Conservation (phyloP, 306 rosid genomes). For the Ormosia emarginata region DNA sequence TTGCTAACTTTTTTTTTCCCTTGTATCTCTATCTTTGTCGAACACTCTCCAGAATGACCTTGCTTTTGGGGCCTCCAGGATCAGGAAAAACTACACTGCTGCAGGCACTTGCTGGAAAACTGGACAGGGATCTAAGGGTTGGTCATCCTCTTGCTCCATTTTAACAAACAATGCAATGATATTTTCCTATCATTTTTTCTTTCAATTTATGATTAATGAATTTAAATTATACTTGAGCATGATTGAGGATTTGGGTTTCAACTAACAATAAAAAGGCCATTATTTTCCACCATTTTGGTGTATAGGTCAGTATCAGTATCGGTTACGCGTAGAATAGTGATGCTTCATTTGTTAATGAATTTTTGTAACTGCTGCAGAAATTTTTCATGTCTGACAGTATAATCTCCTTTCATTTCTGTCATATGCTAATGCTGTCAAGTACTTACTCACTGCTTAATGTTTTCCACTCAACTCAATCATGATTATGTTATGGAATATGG, state of each 20-base stretch:
- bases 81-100: slow-evolving; percentile 59
- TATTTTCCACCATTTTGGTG: neutral
- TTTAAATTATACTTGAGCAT: neutral
- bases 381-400: neutral
- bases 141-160: neutral
- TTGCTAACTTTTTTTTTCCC: neutral
- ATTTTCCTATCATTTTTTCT: neutral
- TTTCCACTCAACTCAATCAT: neutral
- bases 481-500: neutral
- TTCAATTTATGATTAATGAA: neutral
- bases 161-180: neutral
- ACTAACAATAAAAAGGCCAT: neutral
- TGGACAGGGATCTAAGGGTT: slow-evolving; percentile 52
- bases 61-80: slow-evolving; percentile 61
- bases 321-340: neutral
- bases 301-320: neutral
- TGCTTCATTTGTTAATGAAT: neutral
- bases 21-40: neutral
- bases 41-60: slow-evolving; percentile 39
- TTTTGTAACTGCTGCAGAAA: neutral
- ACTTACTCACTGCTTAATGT: neutral
- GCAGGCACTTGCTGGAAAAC: slow-evolving; percentile 50
- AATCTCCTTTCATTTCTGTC: neutral
- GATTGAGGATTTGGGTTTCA: neutral
- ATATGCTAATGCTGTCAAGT: neutral